Percentiles rank a stretch among this genome's conserved stretches.
These are phyloP conservation scores for Alectoria sarmentosa DNA, from an alignment of 495 filamentous ascomycete species.

Conservation along the genomic window DNA sequence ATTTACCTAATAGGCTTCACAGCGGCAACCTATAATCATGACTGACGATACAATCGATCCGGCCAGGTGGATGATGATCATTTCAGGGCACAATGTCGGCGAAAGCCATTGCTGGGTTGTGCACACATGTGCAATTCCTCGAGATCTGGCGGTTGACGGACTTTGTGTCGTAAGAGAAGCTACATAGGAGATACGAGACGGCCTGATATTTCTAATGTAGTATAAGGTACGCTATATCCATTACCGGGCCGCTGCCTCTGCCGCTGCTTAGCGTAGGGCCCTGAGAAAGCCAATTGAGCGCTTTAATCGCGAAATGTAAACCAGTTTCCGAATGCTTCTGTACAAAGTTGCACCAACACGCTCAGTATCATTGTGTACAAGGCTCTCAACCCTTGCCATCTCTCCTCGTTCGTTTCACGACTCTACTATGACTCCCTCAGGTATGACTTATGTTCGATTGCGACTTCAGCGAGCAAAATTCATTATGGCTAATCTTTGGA, in stretches of 20 bases:
- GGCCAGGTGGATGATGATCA: neutral
- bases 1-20: constrained; percentile 2
- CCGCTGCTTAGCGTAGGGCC: neutral
- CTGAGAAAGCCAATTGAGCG: neutral
- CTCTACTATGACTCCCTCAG: too few species aligned
- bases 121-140: neutral
- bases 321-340: neutral
- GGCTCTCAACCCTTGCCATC: neutral
- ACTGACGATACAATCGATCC: constrained; percentile 4
- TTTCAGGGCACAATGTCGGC: neutral
- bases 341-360: neutral
- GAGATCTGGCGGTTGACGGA: neutral
- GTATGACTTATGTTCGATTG: too few species aligned
- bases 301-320: neutral
- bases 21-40: constrained; percentile 8
- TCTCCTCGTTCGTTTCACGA: neutral
- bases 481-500: neutral
- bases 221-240: neutral
- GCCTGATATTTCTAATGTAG: too few species aligned
- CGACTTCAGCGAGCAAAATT: neutral
- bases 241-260: constrained; percentile 1
- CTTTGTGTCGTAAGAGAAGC: neutral
- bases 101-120: neutral
- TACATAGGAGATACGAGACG: too few species aligned
- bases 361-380: neutral